These are phyloP conservation scores for Cladosporium sp. DNA, from an alignment of 2,329 filamentous ascomycete species.

Conservation along the genomic window DNA sequence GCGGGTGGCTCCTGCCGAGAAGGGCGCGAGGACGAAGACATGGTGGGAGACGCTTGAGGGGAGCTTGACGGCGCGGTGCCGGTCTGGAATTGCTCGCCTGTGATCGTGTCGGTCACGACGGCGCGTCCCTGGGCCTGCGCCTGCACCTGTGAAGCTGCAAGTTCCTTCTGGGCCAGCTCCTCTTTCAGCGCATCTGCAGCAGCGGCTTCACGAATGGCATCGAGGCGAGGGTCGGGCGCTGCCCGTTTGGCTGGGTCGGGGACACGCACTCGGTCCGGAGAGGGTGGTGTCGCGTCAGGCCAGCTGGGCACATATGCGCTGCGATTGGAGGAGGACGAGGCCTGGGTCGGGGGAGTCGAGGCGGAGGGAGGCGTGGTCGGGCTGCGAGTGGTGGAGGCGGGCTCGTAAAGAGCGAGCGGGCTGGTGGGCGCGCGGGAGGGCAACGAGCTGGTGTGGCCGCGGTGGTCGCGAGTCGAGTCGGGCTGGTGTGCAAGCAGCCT, in stretches of 20 bases:
- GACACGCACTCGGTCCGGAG: slow-evolving; percentile 12
- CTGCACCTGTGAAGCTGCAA: not conserved
- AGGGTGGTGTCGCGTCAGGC: slow-evolving; percentile 1
- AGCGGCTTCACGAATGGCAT: slow-evolving; percentile 20
- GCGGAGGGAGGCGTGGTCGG: not conserved
- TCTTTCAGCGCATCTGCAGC: slow-evolving; percentile 23
- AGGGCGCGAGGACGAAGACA: slow-evolving; percentile 31
- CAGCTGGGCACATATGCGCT: slow-evolving; percentile 4
- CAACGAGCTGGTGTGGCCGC: slow-evolving; percentile 3
- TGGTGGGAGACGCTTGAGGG: slow-evolving; percentile 31
- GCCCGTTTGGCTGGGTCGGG: slow-evolving; percentile 18
- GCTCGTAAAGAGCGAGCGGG: slow-evolving; percentile 4
- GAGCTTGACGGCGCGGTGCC: slow-evolving; percentile 23
- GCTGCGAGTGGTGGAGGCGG: not conserved
- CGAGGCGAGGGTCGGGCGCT: slow-evolving; percentile 18
- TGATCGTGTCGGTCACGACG: slow-evolving; percentile 13
- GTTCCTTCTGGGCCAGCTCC: slow-evolving; percentile 16
- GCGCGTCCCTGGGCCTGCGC: slow-evolving; percentile 1
- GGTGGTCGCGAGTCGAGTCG: slow-evolving; percentile 1
- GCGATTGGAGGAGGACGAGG: slow-evolving; percentile 10
- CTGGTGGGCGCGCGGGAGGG: slow-evolving; percentile 3
- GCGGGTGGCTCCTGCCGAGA: slow-evolving; percentile 16
- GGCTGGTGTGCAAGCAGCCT: slow-evolving; percentile 3
- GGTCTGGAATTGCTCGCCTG: slow-evolving; percentile 9
- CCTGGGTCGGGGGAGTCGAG: not conserved